Percentiles rank a stretch among this genome's conserved stretches.
Conservation (phyloP, 2,329 filamentous ascomycete species). For the Chaetomiaceae sp. region DNA sequence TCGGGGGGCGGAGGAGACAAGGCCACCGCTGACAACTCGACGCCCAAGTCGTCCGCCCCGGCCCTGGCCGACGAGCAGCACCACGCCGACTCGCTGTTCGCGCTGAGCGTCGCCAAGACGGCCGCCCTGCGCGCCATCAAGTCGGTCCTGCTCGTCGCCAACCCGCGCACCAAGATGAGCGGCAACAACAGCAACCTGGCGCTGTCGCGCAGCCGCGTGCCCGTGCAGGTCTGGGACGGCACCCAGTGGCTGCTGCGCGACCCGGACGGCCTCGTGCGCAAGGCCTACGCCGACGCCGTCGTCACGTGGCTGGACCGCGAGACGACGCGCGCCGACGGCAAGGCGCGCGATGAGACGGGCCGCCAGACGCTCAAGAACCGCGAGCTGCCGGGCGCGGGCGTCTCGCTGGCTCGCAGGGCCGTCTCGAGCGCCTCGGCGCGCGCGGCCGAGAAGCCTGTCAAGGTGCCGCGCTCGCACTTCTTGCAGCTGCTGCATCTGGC, state of each 20-base stretch:
- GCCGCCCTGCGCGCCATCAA: conserved; percentile 74
- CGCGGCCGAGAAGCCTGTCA: conserved; percentile 52
- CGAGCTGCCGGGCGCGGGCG: conserved; percentile 32
- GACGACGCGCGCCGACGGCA: conserved; percentile 60
- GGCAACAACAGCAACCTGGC: conserved; percentile 54
- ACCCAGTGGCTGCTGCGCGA: conserved; percentile 90
- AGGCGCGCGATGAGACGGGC: conserved; percentile 52
- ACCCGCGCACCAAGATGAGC: conserved; percentile 54
- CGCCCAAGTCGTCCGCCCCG: conserved; percentile 29
- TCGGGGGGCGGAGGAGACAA: conserved; percentile 46
- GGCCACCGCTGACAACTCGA: conserved; percentile 41
- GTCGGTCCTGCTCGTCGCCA: conserved; percentile 75
- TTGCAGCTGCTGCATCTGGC: conserved; percentile 76
- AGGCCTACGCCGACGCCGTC: conserved; percentile 78
- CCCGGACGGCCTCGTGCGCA: conserved; percentile 67
- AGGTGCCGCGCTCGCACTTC: conserved; percentile 60
- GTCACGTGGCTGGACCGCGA: conserved; percentile 81
- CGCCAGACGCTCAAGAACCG: conserved; percentile 36
- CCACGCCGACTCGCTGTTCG: conserved; percentile 46
- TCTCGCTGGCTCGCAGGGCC: conserved; percentile 52
- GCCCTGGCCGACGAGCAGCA: conserved; percentile 33
- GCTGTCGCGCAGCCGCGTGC: conserved; percentile 67
- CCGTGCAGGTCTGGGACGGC: conserved; percentile 87
- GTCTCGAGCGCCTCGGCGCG: conserved; percentile 61
- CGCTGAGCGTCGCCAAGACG: conserved; percentile 49